A percentile compares a stretch with the other conserved stretches of the same genome.
Conservation (phyloP, 176 grass and related monocot species). For the Zizania latifolia region DNA sequence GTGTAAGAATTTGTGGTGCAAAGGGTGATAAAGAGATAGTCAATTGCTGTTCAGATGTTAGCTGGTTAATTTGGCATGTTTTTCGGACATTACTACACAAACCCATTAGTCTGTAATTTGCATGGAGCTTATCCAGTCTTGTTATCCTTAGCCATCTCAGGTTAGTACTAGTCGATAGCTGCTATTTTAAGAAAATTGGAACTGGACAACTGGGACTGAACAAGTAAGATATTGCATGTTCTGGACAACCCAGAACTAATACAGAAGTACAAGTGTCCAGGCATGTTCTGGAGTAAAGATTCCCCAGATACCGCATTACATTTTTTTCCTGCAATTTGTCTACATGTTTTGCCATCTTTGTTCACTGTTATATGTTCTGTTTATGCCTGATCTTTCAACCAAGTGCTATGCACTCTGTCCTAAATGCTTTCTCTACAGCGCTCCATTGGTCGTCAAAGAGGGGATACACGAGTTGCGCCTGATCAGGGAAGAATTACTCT, state of each 20-base stretch:
- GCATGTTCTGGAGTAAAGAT: not conserved
- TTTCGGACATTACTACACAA: not conserved
- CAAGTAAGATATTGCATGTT: not conserved
- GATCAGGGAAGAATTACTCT: conserved; percentile 34
- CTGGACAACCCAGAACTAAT: not conserved
- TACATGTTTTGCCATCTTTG: not conserved
- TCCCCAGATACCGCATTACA: not conserved
- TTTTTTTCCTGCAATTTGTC: not conserved
- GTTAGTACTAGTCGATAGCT: not conserved
- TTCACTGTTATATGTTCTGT: conserved; percentile 1
- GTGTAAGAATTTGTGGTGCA: not conserved
- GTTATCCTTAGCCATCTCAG: not conserved
- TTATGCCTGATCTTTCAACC: not conserved
- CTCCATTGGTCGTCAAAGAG: conserved; percentile 40
- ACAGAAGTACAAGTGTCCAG: not conserved
- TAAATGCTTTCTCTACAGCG: conserved; percentile 37
- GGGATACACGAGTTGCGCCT: conserved; percentile 42
- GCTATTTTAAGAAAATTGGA: conserved; percentile 26
- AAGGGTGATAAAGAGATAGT: not conserved
- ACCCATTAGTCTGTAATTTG: not conserved
- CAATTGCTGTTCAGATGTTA: not conserved
- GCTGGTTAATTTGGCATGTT: not conserved
- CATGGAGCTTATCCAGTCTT: not conserved
- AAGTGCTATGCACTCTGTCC: not conserved
- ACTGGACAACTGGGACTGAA: not conserved